phyloP scores from a whole-genome alignment of 2,329 filamentous ascomycete species.

The Calonectria leucothoes region DNA sequence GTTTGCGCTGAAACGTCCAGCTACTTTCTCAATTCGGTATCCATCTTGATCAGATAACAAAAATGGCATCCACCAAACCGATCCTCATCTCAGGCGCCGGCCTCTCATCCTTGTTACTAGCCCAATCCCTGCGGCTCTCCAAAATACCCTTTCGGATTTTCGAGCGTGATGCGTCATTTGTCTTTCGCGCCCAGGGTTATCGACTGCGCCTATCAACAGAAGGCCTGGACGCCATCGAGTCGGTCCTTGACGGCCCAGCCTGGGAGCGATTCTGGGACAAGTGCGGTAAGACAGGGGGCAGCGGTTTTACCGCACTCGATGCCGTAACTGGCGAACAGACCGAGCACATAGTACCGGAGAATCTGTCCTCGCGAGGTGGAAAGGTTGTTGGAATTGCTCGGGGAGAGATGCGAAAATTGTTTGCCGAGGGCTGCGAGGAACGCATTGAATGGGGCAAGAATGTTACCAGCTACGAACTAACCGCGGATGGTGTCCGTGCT shows the following conservation, averaged over 20 bases:
- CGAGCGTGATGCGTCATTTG: slow-evolving; percentile 63
- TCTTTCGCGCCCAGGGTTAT: slow-evolving; percentile 72
- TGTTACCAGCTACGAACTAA: slow-evolving; percentile 69
- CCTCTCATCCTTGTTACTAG: slow-evolving; percentile 56
- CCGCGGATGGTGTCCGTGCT: slow-evolving; percentile 63
- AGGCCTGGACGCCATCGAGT: slow-evolving; percentile 70
- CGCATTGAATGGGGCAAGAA: slow-evolving; percentile 66
- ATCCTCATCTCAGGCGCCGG: slow-evolving; percentile 59
- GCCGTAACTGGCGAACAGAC: slow-evolving; percentile 63
- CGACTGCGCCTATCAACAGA: slow-evolving; percentile 67
- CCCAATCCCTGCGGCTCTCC: slow-evolving; percentile 54
- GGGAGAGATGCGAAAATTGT: slow-evolving; percentile 71
- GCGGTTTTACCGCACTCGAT: slow-evolving; percentile 62
- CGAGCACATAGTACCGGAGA: slow-evolving; percentile 41
- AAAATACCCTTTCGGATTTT: slow-evolving; percentile 65
- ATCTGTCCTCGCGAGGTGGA: slow-evolving; percentile 63
- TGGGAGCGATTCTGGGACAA: slow-evolving; percentile 68
- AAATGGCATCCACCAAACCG: slow-evolving; percentile 42
- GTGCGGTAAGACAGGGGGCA: slow-evolving; percentile 70
- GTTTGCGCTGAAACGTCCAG: not conserved
- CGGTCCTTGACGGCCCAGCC: slow-evolving; percentile 59
- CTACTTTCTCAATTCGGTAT: not conserved
- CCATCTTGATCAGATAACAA: not conserved
- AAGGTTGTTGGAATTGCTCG: slow-evolving; percentile 72
- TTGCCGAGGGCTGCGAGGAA: slow-evolving; percentile 66